These are phyloP conservation scores for Globisporangium uncinulatum DNA, from an alignment of 352 stramenopile species.

Conservation along the genomic window DNA sequence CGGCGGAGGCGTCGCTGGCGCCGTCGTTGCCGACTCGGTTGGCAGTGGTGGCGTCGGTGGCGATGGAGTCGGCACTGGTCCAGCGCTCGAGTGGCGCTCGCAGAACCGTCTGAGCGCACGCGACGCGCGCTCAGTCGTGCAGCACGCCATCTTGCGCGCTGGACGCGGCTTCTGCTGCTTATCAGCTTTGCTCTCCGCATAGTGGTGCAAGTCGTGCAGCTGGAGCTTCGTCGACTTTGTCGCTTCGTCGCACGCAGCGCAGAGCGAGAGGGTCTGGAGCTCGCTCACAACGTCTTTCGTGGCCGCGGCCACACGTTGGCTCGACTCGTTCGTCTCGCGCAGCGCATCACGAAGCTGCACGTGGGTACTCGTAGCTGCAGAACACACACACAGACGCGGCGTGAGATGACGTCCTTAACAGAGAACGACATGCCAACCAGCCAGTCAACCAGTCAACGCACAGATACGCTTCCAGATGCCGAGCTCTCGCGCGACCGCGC, in stretches of 20 bases:
- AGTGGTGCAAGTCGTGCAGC: neutral
- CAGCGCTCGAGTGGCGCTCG: conserved; percentile 5
- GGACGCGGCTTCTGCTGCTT: neutral
- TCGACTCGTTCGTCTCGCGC: conserved; percentile 4
- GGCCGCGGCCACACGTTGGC: neutral
- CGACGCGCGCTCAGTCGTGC: conserved; percentile 1
- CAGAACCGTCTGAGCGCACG: conserved; percentile 10
- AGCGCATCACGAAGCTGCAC: conserved; percentile 4
- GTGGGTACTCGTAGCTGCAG: conserved; percentile 8
- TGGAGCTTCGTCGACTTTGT: neutral
- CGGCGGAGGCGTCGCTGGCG: too few relatives aligned
- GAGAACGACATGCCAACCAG: neutral
- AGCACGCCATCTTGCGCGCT: conserved; percentile 6
- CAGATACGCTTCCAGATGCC: conserved; percentile 30
- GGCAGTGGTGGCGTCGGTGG: neutral
- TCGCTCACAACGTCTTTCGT: conserved; percentile 4
- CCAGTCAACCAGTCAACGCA: conserved; percentile 8
- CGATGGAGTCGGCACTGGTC: neutral
- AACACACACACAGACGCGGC: neutral
- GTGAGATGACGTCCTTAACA: neutral
- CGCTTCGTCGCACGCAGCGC: neutral
- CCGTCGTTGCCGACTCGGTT: neutral
- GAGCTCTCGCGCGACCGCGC: conserved; percentile 17
- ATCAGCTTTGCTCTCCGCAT: conserved; percentile 2
- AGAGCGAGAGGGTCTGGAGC: conserved; percentile 2